Conservation (phyloP, 2,329 filamentous ascomycete genomes). For the Penicillium sp. region DNA sequence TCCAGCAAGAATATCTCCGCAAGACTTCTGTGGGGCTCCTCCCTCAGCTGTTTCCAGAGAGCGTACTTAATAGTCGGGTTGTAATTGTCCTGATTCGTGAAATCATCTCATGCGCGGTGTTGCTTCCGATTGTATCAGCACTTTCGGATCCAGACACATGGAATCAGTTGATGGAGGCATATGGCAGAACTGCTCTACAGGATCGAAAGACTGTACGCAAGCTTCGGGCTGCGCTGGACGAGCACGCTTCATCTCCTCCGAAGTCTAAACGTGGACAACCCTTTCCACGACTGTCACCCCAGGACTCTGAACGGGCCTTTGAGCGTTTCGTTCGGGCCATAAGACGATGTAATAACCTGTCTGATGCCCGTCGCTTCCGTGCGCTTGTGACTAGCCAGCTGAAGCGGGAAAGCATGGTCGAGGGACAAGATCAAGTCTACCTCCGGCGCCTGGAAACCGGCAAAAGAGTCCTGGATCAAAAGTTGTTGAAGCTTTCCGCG, state of each 20-base stretch:
- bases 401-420: slow-evolving; percentile 73
- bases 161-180: slow-evolving; percentile 94
- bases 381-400: slow-evolving; percentile 90
- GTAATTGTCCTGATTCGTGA: slow-evolving; percentile 80
- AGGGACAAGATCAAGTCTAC: slow-evolving; percentile 79
- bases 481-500: slow-evolving; percentile 73
- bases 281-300: slow-evolving; percentile 73
- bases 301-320: slow-evolving; percentile 86
- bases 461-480: slow-evolving; percentile 82
- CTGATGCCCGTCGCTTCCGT: slow-evolving; percentile 85
- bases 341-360: slow-evolving; percentile 80
- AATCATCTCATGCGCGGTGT: slow-evolving; percentile 85
- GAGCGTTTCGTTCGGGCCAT: slow-evolving; percentile 91
- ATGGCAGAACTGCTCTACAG: slow-evolving; percentile 79
- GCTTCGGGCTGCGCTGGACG: slow-evolving; percentile 82
- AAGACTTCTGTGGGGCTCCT: slow-evolving; percentile 67
- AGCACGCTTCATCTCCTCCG: slow-evolving; percentile 81
- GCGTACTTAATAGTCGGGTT: slow-evolving; percentile 70
- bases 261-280: slow-evolving; percentile 60
- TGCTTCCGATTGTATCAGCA: slow-evolving; percentile 73
- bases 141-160: slow-evolving; percentile 91
- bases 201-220: slow-evolving; percentile 93
- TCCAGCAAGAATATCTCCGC: slow-evolving; percentile 85
- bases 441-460: slow-evolving; percentile 86
- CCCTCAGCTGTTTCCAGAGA: slow-evolving; percentile 67